A percentile compares a stretch with the other conserved stretches of the same genome.
Conservation (phyloP, 2,329 filamentous ascomycete genomes). For the Pseudogymnoascus sp. region DNA sequence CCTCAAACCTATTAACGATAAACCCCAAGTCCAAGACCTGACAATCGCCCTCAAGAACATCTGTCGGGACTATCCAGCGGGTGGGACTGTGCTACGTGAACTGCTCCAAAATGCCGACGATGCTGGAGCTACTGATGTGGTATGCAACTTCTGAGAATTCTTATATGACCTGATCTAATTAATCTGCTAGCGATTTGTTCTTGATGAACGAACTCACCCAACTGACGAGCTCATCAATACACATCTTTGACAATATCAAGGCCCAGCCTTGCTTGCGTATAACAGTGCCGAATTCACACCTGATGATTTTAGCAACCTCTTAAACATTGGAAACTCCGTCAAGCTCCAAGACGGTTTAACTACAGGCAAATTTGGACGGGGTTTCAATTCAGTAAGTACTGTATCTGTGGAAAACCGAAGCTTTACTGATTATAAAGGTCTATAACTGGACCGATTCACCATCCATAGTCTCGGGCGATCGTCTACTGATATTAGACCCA, state of each 20-base stretch:
- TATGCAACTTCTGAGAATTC: constrained; percentile 12
- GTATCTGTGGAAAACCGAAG: constrained; percentile 21
- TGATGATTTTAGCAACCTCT: constrained; percentile 22
- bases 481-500: constrained; percentile 30
- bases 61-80: constrained; percentile 60
- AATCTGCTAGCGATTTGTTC: not conserved
- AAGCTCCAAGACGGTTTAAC: not conserved
- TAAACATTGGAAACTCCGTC: not conserved
- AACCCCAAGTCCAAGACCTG: constrained; percentile 23
- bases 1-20: not conserved
- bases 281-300: constrained; percentile 29
- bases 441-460: constrained; percentile 35
- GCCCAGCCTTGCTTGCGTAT: constrained; percentile 29
- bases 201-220: constrained; percentile 16
- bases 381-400: not conserved
- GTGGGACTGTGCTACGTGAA: constrained; percentile 76
- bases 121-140: constrained; percentile 77
- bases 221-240: constrained; percentile 22
- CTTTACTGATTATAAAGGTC: constrained; percentile 19
- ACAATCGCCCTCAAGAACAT: constrained; percentile 28
- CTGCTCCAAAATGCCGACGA: constrained; percentile 96
- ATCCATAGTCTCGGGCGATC: constrained; percentile 28
- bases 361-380: not conserved
- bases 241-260: constrained; percentile 28
- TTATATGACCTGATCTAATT: constrained; percentile 24